Evolutionary conservation across 2,329 filamentous ascomycete genomes (phyloP).

Genomic region (Helotiales sp.): DNA sequence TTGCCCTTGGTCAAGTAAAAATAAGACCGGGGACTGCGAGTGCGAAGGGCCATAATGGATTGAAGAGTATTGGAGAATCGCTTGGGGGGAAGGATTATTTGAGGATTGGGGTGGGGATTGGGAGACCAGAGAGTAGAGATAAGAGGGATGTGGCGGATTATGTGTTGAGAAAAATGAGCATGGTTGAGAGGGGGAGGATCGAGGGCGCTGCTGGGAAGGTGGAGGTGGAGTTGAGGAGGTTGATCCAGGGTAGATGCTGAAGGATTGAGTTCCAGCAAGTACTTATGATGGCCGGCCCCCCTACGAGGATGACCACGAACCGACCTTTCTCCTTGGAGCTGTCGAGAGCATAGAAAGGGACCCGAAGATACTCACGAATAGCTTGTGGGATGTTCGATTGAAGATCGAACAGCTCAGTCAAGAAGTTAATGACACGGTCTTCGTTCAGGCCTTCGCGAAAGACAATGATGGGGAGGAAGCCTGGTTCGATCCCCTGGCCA

Average conservation of each 20-base stretch:
- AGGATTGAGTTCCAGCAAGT: not conserved
- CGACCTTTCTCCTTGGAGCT: no score
- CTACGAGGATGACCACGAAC: no score
- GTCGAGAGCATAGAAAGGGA: no score
- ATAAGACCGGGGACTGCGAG: conserved; percentile 68
- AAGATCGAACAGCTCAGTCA: no score
- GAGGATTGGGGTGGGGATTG: conserved; percentile 83
- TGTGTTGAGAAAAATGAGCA: conserved; percentile 62
- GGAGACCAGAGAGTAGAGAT: conserved; percentile 75
- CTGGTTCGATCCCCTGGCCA: no score
- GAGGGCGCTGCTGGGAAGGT: conserved; percentile 38
- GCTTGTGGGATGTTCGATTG: no score
- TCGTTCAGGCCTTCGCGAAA: no score
- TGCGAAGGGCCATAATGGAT: conserved; percentile 73
- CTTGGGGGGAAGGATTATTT: conserved; percentile 53
- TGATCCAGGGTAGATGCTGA: conserved; percentile 12
- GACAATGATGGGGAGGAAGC: no score
- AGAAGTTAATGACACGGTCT: no score
- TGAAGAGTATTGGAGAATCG: conserved; percentile 67
- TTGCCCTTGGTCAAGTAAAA: conserved; percentile 68
- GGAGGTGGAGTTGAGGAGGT: conserved; percentile 26
- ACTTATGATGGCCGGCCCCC: no score
- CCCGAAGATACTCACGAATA: no score
- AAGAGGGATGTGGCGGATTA: conserved; percentile 72
- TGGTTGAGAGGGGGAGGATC: conserved; percentile 37